phyloP scores from a whole-genome alignment of 805 yeast genomes.

The Scheffersomyces ergatensis region DNA sequence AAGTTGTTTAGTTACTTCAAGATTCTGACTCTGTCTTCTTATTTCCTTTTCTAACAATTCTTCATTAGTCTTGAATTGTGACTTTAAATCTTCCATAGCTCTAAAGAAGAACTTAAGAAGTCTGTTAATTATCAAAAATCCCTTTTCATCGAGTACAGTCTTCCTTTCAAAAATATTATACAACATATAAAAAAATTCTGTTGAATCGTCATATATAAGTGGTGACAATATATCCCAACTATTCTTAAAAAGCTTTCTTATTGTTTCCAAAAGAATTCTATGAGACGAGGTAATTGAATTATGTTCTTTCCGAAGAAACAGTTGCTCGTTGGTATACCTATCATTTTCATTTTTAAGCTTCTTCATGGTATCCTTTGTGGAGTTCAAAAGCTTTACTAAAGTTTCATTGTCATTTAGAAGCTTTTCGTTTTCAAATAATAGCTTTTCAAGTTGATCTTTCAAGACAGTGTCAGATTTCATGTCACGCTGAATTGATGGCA shows the following conservation, averaged over 20 bases:
- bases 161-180: not conserved
- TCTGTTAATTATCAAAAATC: constrained; percentile 5
- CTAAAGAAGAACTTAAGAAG: constrained; percentile 9
- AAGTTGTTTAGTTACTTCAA: constrained; percentile 12
- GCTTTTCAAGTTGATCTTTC: not conserved
- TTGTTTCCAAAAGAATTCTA: not conserved
- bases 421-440: not conserved
- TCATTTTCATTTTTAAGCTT: not conserved
- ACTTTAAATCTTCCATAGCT: constrained; percentile 14
- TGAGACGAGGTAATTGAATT: not conserved
- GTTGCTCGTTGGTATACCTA: not conserved
- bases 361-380: not conserved
- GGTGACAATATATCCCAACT: not conserved
- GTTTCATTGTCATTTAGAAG: not conserved
- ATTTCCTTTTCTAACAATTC: constrained; percentile 10
- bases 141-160: not conserved
- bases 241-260: not conserved
- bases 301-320: not conserved
- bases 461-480: not conserved
- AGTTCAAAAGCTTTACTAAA: not conserved
- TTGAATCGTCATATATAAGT: not conserved
- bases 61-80: constrained; percentile 13
- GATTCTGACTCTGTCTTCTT: constrained; percentile 9
- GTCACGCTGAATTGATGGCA: no score
- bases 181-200: not conserved